Percentiles rank a stretch among this genome's conserved stretches.
Evolutionary conservation across 2,329 filamentous ascomycete genomes (phyloP).

Genomic region (Cladosporium sp.): DNA sequence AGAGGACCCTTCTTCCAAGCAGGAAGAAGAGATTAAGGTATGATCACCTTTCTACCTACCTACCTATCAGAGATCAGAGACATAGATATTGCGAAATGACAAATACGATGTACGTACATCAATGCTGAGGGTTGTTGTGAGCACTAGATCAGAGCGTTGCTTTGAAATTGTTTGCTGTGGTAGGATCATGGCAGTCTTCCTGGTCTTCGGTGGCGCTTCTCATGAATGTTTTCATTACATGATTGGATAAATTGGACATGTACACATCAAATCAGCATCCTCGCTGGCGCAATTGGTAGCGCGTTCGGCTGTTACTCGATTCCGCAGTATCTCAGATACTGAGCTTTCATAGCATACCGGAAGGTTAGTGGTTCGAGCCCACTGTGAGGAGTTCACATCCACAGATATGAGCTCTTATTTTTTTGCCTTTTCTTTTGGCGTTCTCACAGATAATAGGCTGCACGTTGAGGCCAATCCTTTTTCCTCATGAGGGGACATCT

Average conservation of each 20-base stretch:
- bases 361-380: background rate
- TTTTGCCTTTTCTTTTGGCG: background rate
- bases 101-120: background rate
- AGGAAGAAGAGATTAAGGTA: conserved; percentile 13
- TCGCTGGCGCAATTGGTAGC: background rate
- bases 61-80: background rate
- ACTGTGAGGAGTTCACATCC: background rate
- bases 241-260: too few species aligned
- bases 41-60: background rate
- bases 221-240: too few species aligned
- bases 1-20: conserved; percentile 19
- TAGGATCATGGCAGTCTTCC: too few species aligned
- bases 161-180: too few species aligned
- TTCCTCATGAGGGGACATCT: too few species aligned
- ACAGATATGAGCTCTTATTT: background rate
- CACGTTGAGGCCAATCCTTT: too few species aligned
- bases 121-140: background rate
- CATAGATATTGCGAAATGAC: background rate
- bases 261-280: background rate
- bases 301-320: background rate
- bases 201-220: too few species aligned
- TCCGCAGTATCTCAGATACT: background rate
- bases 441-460: background rate
- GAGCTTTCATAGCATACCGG: background rate
- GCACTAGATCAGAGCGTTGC: background rate